Percentiles rank a stretch among this genome's conserved stretches.
These are phyloP conservation scores for Saccharomyces hybrid DNA, from an alignment of 1,139 yeast genomes.

Conservation along the genomic window DNA sequence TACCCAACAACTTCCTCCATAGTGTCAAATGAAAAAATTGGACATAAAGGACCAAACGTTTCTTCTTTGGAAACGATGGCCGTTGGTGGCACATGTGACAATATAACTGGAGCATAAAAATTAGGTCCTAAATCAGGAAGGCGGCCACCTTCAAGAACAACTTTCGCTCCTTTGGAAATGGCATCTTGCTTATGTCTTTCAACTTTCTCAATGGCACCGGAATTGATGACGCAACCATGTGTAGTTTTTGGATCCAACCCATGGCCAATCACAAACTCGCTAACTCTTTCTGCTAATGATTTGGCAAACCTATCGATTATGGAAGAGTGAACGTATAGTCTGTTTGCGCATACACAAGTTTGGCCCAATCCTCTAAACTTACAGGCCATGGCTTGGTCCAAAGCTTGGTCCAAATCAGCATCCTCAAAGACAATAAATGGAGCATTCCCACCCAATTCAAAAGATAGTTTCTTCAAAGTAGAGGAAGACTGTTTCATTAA, in stretches of 20 bases:
- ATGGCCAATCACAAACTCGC: slow-evolving; percentile 56
- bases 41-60: slow-evolving; percentile 88
- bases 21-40: slow-evolving; percentile 55
- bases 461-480: slow-evolving; percentile 72
- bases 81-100: slow-evolving; percentile 54
- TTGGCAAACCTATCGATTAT: slow-evolving; percentile 54
- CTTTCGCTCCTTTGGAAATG: slow-evolving; percentile 57
- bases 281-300: slow-evolving; percentile 46
- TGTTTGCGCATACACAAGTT: slow-evolving; percentile 77
- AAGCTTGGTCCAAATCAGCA: slow-evolving; percentile 71
- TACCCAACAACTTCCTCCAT: slow-evolving; percentile 60
- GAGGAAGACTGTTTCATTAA: slow-evolving; percentile 71
- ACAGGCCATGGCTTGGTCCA: slow-evolving; percentile 58
- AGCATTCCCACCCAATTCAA: slow-evolving; percentile 92
- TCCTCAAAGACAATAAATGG: slow-evolving; percentile 85
- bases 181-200: slow-evolving; percentile 71
- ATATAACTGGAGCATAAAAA: slow-evolving; percentile 70
- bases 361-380: slow-evolving; percentile 74
- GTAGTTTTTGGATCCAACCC: slow-evolving; percentile 62
- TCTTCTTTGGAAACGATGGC: slow-evolving; percentile 66
- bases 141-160: slow-evolving; percentile 58
- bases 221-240: slow-evolving; percentile 78
- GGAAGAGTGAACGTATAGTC: slow-evolving; percentile 57
- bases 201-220: slow-evolving; percentile 59
- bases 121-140: slow-evolving; percentile 61